These are phyloP conservation scores for Sanghuangporus sanghuang DNA, from an alignment of 1,284 basidiomycete species.

Conservation along the genomic window DNA sequence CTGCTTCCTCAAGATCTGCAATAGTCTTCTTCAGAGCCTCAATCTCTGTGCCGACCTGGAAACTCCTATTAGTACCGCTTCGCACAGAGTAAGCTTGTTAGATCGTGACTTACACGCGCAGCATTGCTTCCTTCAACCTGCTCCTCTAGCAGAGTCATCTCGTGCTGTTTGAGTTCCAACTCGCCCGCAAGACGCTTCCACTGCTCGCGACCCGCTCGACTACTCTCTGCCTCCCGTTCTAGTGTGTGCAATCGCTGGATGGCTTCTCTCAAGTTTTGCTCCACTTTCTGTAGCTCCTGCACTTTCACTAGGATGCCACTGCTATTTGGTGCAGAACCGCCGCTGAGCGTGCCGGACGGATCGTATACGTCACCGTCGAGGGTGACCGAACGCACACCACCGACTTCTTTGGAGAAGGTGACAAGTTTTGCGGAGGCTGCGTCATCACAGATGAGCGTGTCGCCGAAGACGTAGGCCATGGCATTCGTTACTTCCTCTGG, in stretches of 20 bases:
- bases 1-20: slow-evolving; percentile 57
- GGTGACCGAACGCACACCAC: slow-evolving; percentile 82
- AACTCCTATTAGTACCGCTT: neutral
- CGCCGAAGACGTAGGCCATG: slow-evolving; percentile 93
- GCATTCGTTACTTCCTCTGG: slow-evolving; percentile 82
- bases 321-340: slow-evolving; percentile 80
- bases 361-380: slow-evolving; percentile 96
- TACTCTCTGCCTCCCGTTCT: slow-evolving; percentile 52
- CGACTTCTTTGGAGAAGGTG: slow-evolving; percentile 73
- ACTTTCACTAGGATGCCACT: slow-evolving; percentile 81
- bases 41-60: slow-evolving; percentile 80
- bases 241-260: slow-evolving; percentile 47
- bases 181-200: slow-evolving; percentile 70
- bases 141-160: slow-evolving; percentile 77
- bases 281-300: slow-evolving; percentile 71
- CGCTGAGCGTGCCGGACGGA: slow-evolving; percentile 90
- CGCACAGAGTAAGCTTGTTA: neutral
- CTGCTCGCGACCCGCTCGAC: slow-evolving; percentile 54
- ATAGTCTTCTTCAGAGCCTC: slow-evolving; percentile 69
- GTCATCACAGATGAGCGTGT: slow-evolving; percentile 90
- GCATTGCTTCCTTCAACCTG: slow-evolving; percentile 90
- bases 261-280: slow-evolving; percentile 52
- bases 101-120: slow-evolving; percentile 57
- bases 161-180: slow-evolving; percentile 87
- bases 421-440: slow-evolving; percentile 85